Conservation (phyloP, 176 grass and related monocot genomes). For the Oropetium thomaeum region DNA sequence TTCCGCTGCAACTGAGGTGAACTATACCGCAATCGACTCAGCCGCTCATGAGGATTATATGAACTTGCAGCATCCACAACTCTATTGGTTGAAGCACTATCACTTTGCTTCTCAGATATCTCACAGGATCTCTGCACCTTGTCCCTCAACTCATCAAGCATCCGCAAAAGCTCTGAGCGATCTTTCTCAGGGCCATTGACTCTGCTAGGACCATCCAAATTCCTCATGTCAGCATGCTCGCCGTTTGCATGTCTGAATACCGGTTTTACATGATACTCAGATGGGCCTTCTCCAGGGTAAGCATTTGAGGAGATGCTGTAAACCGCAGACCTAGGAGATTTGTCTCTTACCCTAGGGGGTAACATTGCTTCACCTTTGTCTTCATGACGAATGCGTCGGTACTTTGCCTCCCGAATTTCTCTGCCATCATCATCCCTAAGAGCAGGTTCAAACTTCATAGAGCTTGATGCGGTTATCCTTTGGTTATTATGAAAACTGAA, state of each 20-base stretch:
- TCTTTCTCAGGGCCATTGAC: slow-evolving; percentile 60
- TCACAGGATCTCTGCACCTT: slow-evolving; percentile 79
- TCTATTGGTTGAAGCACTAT: slow-evolving; percentile 12
- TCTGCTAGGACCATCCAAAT: slow-evolving; percentile 37
- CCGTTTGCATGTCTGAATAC: slow-evolving; percentile 16
- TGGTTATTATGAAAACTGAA: slow-evolving; percentile 30
- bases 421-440: slow-evolving; percentile 34
- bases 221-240: slow-evolving; percentile 17
- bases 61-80: slow-evolving; percentile 30
- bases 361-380: slow-evolving; percentile 40
- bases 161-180: slow-evolving; percentile 54
- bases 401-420: slow-evolving; percentile 45
- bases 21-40: slow-evolving; percentile 49
- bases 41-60: slow-evolving; percentile 37
- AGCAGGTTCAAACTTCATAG: slow-evolving; percentile 28
- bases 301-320: slow-evolving; percentile 20
- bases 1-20: slow-evolving; percentile 54
- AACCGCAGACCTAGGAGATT: slow-evolving; percentile 24
- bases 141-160: slow-evolving; percentile 87
- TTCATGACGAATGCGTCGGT: slow-evolving; percentile 44
- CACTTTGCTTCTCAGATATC: slow-evolving; percentile 56
- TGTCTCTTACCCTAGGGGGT: slow-evolving; percentile 29
- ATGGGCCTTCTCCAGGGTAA: slow-evolving; percentile 43
- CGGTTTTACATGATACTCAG: slow-evolving; percentile 35
- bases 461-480: slow-evolving; percentile 21